These are phyloP conservation scores for Suhomyces pyralidae DNA, from an alignment of 805 yeast genomes.

Conservation along the genomic window DNA sequence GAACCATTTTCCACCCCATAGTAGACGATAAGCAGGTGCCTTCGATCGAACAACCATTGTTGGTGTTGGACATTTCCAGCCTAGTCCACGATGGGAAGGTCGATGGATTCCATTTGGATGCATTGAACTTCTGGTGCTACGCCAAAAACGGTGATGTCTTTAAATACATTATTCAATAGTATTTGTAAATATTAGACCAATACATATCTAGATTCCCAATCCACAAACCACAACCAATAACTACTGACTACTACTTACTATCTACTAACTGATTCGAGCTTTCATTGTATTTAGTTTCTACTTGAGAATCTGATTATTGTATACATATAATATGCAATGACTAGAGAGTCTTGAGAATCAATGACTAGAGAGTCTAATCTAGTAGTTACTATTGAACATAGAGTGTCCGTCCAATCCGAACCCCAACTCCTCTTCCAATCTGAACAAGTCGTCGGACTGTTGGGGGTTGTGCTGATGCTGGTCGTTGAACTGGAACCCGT, in stretches of 20 bases:
- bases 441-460: slow-evolving; percentile 24
- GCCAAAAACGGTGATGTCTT: slow-evolving; percentile 42
- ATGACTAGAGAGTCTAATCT: not conserved
- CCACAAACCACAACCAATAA: no score
- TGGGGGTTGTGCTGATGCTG: slow-evolving; percentile 3
- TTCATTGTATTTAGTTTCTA: not conserved
- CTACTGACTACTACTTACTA: no score
- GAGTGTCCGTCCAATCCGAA: slow-evolving; percentile 43
- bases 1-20: slow-evolving; percentile 34
- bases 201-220: not conserved
- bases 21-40: slow-evolving; percentile 37
- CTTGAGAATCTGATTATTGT: not conserved
- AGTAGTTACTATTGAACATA: slow-evolving; percentile 12
- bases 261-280: no score
- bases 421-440: slow-evolving; percentile 44
- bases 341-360: not conserved
- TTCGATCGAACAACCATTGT: slow-evolving; percentile 35
- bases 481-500: slow-evolving; percentile 2
- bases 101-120: slow-evolving; percentile 29
- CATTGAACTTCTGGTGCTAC: slow-evolving; percentile 33
- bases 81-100: slow-evolving; percentile 36
- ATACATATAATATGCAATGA: slow-evolving; percentile 1
- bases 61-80: slow-evolving; percentile 30
- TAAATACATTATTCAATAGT: slow-evolving; percentile 19
- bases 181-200: no score